phyloP scores from a whole-genome alignment of 2,329 filamentous ascomycete genomes.

The Penicillium sumatraense region DNA sequence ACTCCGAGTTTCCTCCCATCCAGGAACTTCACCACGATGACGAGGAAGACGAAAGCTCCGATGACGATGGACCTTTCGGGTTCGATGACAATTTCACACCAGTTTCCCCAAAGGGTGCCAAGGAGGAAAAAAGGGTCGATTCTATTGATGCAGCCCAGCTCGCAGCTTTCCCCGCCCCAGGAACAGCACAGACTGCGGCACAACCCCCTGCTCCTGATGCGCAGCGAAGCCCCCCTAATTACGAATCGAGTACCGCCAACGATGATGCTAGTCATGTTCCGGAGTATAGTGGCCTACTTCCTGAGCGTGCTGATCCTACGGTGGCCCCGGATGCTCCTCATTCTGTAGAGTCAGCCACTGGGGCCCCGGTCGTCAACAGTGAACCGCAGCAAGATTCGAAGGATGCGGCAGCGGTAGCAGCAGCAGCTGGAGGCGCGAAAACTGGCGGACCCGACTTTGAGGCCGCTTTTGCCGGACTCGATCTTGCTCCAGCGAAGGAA shows the following conservation, averaged over 20 bases:
- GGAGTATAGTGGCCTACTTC: slow-evolving; percentile 46
- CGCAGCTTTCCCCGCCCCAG: slow-evolving; percentile 44
- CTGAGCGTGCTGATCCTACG: slow-evolving; percentile 46
- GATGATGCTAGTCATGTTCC: slow-evolving; percentile 34
- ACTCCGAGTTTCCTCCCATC: slow-evolving; percentile 87
- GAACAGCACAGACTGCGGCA: slow-evolving; percentile 36
- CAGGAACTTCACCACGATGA: slow-evolving; percentile 82
- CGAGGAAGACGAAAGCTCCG: slow-evolving; percentile 80
- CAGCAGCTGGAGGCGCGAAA: slow-evolving; percentile 33
- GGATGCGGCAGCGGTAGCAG: slow-evolving; percentile 19
- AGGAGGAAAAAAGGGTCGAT: slow-evolving; percentile 33
- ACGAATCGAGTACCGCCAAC: slow-evolving; percentile 34
- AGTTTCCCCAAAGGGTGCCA: slow-evolving; percentile 49
- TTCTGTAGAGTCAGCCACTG: slow-evolving; percentile 41
- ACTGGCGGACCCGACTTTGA: slow-evolving; percentile 49
- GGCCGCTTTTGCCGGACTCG: slow-evolving; percentile 50
- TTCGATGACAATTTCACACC: slow-evolving; percentile 94
- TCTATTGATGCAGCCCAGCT: slow-evolving; percentile 44
- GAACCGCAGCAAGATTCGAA: slow-evolving; percentile 31
- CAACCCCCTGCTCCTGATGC: slow-evolving; percentile 58
- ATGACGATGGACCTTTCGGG: slow-evolving; percentile 66
- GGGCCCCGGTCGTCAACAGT: slow-evolving; percentile 42
- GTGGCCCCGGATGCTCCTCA: slow-evolving; percentile 43
- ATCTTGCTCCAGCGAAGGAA: slow-evolving; percentile 50
- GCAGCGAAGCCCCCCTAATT: slow-evolving; percentile 60